Conservation (phyloP, 306 rosid genomes). For the Acacia melanoxylon region DNA sequence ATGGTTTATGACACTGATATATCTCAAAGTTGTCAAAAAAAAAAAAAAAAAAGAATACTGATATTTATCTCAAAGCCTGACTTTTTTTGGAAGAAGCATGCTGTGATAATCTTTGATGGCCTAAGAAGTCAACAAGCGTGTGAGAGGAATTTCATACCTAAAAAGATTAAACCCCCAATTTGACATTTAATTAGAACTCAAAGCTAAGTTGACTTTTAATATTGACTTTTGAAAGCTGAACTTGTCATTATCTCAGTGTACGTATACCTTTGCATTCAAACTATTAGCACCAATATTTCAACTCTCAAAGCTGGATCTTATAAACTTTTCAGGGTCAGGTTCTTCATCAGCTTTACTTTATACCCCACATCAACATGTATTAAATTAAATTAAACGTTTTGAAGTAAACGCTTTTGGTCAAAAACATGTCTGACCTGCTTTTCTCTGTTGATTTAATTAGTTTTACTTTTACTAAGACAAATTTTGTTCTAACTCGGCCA, state of each 20-base stretch:
- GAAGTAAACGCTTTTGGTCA: not conserved
- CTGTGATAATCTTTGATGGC: not conserved
- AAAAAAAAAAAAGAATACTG: not conserved
- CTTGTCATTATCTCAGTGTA: not conserved
- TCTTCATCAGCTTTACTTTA: not conserved
- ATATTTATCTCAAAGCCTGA: not conserved
- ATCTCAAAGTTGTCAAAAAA: not conserved
- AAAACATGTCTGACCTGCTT: not conserved
- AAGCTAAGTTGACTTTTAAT: slow-evolving; percentile 1
- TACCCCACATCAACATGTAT: not conserved
- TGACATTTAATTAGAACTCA: not conserved
- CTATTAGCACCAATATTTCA: not conserved
- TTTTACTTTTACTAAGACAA: not conserved
- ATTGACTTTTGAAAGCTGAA: slow-evolving; percentile 33
- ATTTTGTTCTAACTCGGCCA: not conserved
- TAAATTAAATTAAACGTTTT: not conserved
- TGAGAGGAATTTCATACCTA: not conserved
- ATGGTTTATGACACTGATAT: not conserved
- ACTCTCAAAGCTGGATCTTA: slow-evolving; percentile 20
- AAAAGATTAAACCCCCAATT: slow-evolving; percentile 15
- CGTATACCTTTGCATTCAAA: slow-evolving; percentile 14
- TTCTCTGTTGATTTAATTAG: not conserved
- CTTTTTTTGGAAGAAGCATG: not conserved
- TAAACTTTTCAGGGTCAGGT: slow-evolving; percentile 8
- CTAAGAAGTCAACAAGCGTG: slow-evolving; percentile 29